These are phyloP conservation scores for Heimioporus sp. DNA, from an alignment of 768 basidiomycete species.

Conservation along the genomic window DNA sequence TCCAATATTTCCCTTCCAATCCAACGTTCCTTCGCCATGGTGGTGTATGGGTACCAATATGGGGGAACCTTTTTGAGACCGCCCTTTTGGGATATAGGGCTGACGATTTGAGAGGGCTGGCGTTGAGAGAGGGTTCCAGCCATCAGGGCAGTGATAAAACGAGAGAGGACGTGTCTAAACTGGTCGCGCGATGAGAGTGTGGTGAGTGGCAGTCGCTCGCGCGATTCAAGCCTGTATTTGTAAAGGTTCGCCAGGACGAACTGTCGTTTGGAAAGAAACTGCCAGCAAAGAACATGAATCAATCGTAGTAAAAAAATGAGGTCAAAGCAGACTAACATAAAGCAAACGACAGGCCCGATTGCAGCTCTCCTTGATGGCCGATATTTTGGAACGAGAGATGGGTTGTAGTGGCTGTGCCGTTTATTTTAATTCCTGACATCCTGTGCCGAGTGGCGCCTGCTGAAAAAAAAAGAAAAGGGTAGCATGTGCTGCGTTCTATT, in stretches of 20 bases:
- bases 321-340: slow-evolving; percentile 2
- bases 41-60: slow-evolving; percentile 92
- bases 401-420: no score
- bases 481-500: no score
- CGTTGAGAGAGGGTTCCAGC: slow-evolving; percentile 24
- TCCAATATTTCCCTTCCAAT: slow-evolving; percentile 84
- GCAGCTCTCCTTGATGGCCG: slow-evolving; percentile 19
- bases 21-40: slow-evolving; percentile 92
- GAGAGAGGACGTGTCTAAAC: slow-evolving; percentile 55
- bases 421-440: no score
- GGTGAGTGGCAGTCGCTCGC: slow-evolving; percentile 40
- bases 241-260: slow-evolving; percentile 30
- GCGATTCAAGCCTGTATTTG: slow-evolving; percentile 24
- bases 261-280: slow-evolving; percentile 26
- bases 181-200: slow-evolving; percentile 50
- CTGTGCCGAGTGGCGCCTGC: no score
- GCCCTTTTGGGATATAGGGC: slow-evolving; percentile 13
- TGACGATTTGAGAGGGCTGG: slow-evolving; percentile 23
- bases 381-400: slow-evolving; percentile 11
- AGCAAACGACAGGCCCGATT: slow-evolving; percentile 24
- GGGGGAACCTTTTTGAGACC: slow-evolving; percentile 80
- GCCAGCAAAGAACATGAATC: background rate
- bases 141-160: slow-evolving; percentile 53
- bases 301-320: background rate
- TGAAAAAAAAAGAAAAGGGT: no score